phyloP scores from a whole-genome alignment of 805 yeast genomes.

The Isabelozyma rhagii region DNA sequence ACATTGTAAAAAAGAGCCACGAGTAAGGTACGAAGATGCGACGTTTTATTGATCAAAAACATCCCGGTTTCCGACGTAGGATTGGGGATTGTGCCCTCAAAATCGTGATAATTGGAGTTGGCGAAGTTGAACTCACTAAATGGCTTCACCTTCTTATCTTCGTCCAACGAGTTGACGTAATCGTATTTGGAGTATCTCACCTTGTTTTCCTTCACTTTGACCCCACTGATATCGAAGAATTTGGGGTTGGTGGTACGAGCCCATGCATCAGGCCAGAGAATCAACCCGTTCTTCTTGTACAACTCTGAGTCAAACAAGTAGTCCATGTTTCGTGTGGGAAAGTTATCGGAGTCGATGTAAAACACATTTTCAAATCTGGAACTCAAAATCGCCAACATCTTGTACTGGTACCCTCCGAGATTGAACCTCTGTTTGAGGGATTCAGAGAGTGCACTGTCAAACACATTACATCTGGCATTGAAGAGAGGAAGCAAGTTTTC shows the following conservation, averaged over 20 bases:
- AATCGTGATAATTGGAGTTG: constrained; percentile 47
- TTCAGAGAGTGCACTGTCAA: constrained; percentile 24
- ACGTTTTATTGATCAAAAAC: constrained; percentile 55
- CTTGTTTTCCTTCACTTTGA: constrained; percentile 30
- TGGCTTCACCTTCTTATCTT: constrained; percentile 26
- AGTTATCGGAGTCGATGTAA: constrained; percentile 51
- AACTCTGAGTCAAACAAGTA: constrained; percentile 43
- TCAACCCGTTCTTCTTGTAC: constrained; percentile 45
- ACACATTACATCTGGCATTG: constrained; percentile 46
- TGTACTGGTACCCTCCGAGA: constrained; percentile 49
- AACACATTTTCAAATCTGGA: constrained; percentile 51
- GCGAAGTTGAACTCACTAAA: constrained; percentile 22
- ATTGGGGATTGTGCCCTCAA: constrained; percentile 63
- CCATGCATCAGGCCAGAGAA: constrained; percentile 74
- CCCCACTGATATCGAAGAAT: constrained; percentile 52
- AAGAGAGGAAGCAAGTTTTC: constrained; percentile 31
- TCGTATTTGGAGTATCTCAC: constrained; percentile 25
- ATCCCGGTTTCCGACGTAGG: constrained; percentile 73
- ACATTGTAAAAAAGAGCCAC: constrained; percentile 64
- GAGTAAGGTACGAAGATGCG: constrained; percentile 56
- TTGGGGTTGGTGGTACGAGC: constrained; percentile 63
- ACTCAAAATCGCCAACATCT: constrained; percentile 57
- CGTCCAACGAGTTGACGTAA: constrained; percentile 14
- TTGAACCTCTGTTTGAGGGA: constrained; percentile 13
- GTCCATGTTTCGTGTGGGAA: constrained; percentile 42